These are phyloP conservation scores for Citrus mangshanensis DNA, from an alignment of 345 rosid genomes.

Conservation along the genomic window DNA sequence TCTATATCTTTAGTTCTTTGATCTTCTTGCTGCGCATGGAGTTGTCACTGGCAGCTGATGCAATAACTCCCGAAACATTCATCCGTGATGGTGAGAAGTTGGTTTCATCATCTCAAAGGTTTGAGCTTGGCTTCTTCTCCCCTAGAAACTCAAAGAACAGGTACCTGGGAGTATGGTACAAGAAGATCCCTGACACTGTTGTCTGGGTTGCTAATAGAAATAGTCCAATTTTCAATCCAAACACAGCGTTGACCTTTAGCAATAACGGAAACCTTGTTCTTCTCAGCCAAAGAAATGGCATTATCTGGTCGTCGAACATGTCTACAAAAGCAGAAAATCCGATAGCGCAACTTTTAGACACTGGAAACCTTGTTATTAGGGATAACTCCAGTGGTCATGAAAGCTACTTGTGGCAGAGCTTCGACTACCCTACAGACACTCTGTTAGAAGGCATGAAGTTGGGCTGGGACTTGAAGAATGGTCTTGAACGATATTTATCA, in stretches of 20 bases:
- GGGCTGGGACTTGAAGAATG: conserved; percentile 24
- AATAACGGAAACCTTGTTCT: conserved; percentile 29
- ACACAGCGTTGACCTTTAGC: conserved; percentile 19
- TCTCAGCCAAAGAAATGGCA: neutral
- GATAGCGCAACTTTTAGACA: conserved; percentile 33
- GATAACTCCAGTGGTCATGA: conserved; percentile 13
- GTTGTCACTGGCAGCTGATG: conserved; percentile 1
- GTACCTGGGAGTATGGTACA: conserved; percentile 53
- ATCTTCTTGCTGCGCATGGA: neutral
- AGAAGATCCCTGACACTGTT: conserved; percentile 19
- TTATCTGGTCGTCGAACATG: conserved; percentile 33
- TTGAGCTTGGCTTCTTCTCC: conserved; percentile 31
- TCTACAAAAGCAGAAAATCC: conserved; percentile 19
- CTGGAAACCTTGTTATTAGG: conserved; percentile 46
- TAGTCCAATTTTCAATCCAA: conserved; percentile 14
- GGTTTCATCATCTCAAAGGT: conserved; percentile 3
- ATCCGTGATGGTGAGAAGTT: neutral
- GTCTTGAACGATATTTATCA: conserved; percentile 12
- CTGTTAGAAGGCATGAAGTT: conserved; percentile 35
- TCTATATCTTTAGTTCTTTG: neutral
- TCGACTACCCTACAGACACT: conserved; percentile 24
- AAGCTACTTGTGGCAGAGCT: conserved; percentile 45
- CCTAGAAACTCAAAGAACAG: conserved; percentile 20
- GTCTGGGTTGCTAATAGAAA: conserved; percentile 52
- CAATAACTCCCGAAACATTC: neutral